Evolutionary conservation across 768 basidiomycete genomes (phyloP), one percentile per base, ranked within the genome.

Genomic region (Boletus speciosus): DNA sequence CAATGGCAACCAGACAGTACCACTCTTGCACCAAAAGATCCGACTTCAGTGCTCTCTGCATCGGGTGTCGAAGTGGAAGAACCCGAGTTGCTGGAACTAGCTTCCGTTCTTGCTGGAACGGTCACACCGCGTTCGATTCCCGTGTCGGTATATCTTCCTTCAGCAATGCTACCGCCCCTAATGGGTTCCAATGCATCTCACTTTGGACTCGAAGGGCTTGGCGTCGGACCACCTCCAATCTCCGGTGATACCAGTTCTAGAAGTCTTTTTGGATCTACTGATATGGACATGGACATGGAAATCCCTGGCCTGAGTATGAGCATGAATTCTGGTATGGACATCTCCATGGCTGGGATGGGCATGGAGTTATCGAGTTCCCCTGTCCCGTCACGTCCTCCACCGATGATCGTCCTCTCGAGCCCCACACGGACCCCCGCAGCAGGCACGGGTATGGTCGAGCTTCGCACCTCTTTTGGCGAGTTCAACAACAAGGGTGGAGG

Each of bases 61-160:
- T 49, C 50, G 2, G 61, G 59, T 1, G 66, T 74, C 12, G 74
- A 76, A 14, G 63, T 54, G 32, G 61, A 60, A 27, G 62, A 54
- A 8, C 65, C 73, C n/a, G 74, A 72, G 8, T 79, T 78, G 7
- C 74, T 81, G 47, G 80, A 79, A 19, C 81, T 87, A 25, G 74
- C 85, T 39, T 82, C 87, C 4, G 71, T 90, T 47, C 76, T 92
- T 15, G 74, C 76, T 53, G 88, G 90, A 81, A 63, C 54, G 73
- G 64, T 55, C 34, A 35, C 54, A 40, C 59, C 56, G 8, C 59
- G 21, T 21, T 61, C 48, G 44, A 87, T 93, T 40, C 89, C 90
- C 4, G 87, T 91, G 42, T 89, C 85, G 52, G 75, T 90, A 12
- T 81, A 78, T 61, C 72, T 91, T 42, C 82, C 84, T 4, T 72